Evolutionary conservation across 1,284 basidiomycete species (phyloP), one percentile per base, ranked within the genome.

Genomic region (Ustilago esculenta): DNA sequence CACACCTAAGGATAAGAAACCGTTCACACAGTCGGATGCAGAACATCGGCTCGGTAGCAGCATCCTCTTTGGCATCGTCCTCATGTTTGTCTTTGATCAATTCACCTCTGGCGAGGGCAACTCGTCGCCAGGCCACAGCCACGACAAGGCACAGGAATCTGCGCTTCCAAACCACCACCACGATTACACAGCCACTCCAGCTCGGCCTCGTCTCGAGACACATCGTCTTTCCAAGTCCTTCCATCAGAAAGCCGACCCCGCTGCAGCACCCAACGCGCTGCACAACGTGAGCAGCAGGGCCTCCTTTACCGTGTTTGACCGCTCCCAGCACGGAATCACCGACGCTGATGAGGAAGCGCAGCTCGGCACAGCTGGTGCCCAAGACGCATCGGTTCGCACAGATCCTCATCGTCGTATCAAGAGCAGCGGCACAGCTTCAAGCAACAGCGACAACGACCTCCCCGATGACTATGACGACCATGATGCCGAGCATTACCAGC

Each of bases 31-130:
- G 4, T 43, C 48, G 1, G 49, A 68, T 18, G 65, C 77, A 14
- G 75, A 75, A 32, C 63, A 70, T 24, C 49, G 72, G 10, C 53
- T 79, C 5, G 79, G 74, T 33, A 49, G 51, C 21, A 66, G 71
- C 59, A 66, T 81, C 30, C 65, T 81, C 29, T 53, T 70, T 11
- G 79, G 79, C 12, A 77, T 79, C 41, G 47, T 81, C 14, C 67
- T 81, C 44, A 79, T 81, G 77, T 81, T 74, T 37, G 53, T 72
- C 47, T 68, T 68, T 34, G 71, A 72, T 30, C 59, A 67, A 37
- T 43, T 60, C 47, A 55, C 60, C 12, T 58, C 63, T 4, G 23
- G 33, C n/a, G 45, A 49, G n/a, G 35, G 18, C 18, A 40, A 24
- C 34, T 35, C 60, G 2, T 37, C 44, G 2, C 14, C 29, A 15